Base-by-base conservation (phyloP, 306 rosid species). In the Cicer cuneatum region DNA sequence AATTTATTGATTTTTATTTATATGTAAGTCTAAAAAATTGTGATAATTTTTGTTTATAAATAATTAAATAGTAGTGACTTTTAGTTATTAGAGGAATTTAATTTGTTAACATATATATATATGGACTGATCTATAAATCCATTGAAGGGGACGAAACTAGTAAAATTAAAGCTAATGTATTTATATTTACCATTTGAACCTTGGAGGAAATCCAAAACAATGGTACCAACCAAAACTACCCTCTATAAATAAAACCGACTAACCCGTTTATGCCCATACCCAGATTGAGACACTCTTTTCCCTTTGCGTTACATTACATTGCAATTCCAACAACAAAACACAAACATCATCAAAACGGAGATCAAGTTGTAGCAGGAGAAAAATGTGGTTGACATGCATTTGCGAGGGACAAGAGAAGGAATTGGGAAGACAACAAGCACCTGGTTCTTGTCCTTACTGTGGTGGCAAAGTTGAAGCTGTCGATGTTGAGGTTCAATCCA, bases 361-460 rank as follows among this genome's bases (percentile, higher is more conserved):
- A n/a, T 3, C 9, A 6, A 63, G 10, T 21, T 10, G 62, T 8
- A 15, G 11, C 29, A 15, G 71, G 71, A 54, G 82, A 81, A 88
- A 80, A 93, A 90, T 94, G 97, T 79, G 96, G 88, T 35, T 85
- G 45, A 66, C 83, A 11, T 87, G 74, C 54, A 90, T 92, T 7
- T 92, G 92, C 24, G 89, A 89, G 0, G 97, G 80, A 58, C 84
- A 89, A 66, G 86, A 90, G 87, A 87, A 57, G 85, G 92, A 94
- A 71, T 49, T 94, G 2, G 93, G 91, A 3, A 79, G 85, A 71
- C 96, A 92, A 66, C 77, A 86, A 80, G 99, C 96, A 0, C 91
- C 97, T 0, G 99, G 99, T 12, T 82, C 89, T 0, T 94, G 99
- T 43, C 99, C 99, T 69, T 54, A 79, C 82, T 94, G 99, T 61